A percentile compares a stretch with the other conserved stretches of the same genome.
Evolutionary conservation across 805 yeast species (phyloP).

Genomic region (Nakazawaea pomicola): DNA sequence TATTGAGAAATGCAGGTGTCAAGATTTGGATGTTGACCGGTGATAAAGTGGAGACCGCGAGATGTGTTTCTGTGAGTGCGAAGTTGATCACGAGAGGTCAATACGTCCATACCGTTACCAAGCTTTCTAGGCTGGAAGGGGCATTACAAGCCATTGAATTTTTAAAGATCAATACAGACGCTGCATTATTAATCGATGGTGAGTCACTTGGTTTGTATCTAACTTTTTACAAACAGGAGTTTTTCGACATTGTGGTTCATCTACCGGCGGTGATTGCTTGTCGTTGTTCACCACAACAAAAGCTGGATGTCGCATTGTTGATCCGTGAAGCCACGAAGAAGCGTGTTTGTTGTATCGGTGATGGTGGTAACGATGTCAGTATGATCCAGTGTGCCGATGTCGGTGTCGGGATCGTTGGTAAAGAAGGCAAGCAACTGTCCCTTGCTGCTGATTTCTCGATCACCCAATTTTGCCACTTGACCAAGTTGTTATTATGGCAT

Average conservation of each 20-base stretch:
- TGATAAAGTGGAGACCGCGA: slow-evolving; percentile 97
- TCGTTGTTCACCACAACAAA: slow-evolving; percentile 97
- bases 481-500: slow-evolving; percentile 90
- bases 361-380: slow-evolving; percentile 98
- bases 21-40: slow-evolving; percentile 99
- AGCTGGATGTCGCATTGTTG: slow-evolving; percentile 86
- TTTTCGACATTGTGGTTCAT: slow-evolving; percentile 68
- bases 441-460: slow-evolving; percentile 95
- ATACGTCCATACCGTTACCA: slow-evolving; percentile 81
- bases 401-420: slow-evolving; percentile 98
- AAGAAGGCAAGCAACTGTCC: slow-evolving; percentile 97
- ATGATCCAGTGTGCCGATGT: slow-evolving; percentile 99
- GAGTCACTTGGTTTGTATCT: slow-evolving; percentile 75
- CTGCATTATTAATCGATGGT: slow-evolving; percentile 88
- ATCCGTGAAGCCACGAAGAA: slow-evolving; percentile 79
- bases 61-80: slow-evolving; percentile 96
- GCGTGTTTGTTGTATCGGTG: slow-evolving; percentile 96
- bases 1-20: slow-evolving; percentile 91
- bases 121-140: slow-evolving; percentile 51
- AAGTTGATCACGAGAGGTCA: slow-evolving; percentile 91
- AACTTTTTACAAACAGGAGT: slow-evolving; percentile 60
- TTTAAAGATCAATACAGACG: slow-evolving; percentile 54
- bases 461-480: slow-evolving; percentile 83
- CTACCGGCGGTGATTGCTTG: slow-evolving; percentile 97
- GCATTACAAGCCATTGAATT: slow-evolving; percentile 78